Evolutionary conservation across 192 early-diverging fungal species (phyloP), one percentile per base, ranked within the genome.

Genomic region (Backusella sp.): DNA sequence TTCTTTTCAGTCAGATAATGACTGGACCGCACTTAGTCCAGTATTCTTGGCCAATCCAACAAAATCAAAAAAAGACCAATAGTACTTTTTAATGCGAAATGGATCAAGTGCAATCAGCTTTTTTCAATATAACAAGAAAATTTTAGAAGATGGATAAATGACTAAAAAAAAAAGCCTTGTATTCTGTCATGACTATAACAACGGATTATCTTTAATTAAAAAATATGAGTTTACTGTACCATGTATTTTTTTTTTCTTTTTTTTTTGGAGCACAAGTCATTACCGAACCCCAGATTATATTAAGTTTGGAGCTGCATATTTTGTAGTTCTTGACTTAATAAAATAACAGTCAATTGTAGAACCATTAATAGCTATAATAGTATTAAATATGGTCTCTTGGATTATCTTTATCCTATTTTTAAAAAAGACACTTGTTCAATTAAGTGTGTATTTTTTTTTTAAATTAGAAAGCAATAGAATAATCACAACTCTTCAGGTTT

Each of bases 1-100:
- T 39, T 62, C 72, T 23, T 28, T 73, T 59, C 49, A 73, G 23
- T 73, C 72, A 14, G 73, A 74, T n/a, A 74, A 39, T 12, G 56
- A 23, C 9, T 74, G 73, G 73, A 74, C 62, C 41, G 42, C 73
- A 34, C 36, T 74, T 36, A 74, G 73, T 46, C 73, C 65, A 8
- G 30, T 49, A 14, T 65, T 62, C 5, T 14, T 39, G 19, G 15
- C 26, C 21, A 59, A 26, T 11, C 21, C 23, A 23, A 26, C 53
- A 26, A 53, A n/a, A 56, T 56, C 9, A 39, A 23, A 28, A 62
- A 62, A 28, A 28, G 23, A 26, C 21, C 12, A 62, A 62, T 62
- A 62, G 23, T 21, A 56, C 53, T 9, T 4, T 23, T 23, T 7
- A 21, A 56, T 23, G 23, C 53, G 19, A 56, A 56, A 56, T 56